Conservation (phyloP, 371 early-diverging fungal species). For the Modicella reniformis region DNA sequence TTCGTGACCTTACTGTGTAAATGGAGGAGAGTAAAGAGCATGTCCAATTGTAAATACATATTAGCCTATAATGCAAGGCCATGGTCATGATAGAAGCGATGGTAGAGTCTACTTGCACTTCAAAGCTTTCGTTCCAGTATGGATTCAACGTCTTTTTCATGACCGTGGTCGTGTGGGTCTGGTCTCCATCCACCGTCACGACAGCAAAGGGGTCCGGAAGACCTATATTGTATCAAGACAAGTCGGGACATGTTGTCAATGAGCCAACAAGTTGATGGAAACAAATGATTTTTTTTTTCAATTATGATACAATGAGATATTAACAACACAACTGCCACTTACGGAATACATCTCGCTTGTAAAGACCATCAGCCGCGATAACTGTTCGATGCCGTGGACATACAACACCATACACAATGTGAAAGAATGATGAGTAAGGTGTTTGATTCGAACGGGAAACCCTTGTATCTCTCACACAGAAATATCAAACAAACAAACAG, state of each 20-base stretch:
- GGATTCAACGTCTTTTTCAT: slow-evolving; percentile 83
- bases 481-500: too few relatives aligned
- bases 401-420: too few relatives aligned
- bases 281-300: too few relatives aligned
- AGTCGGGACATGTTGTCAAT: background rate
- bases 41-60: too few relatives aligned
- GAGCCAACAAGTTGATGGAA: background rate
- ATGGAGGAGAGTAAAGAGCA: background rate
- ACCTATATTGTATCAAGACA: slow-evolving; percentile 40
- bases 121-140: slow-evolving; percentile 84
- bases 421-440: too few relatives aligned
- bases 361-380: slow-evolving; percentile 91
- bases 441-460: too few relatives aligned
- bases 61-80: too few relatives aligned
- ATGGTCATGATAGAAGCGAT: too few relatives aligned
- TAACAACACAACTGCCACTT: slow-evolving; percentile 56
- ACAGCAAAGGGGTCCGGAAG: slow-evolving; percentile 89
- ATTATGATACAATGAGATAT: too few relatives aligned
- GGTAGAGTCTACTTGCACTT: slow-evolving; percentile 59
- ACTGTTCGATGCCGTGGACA: too few relatives aligned
- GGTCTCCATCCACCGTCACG: slow-evolving; percentile 87
- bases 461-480: too few relatives aligned
- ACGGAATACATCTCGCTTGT: slow-evolving; percentile 92
- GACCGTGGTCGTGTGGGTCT: slow-evolving; percentile 82
- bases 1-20: slow-evolving; percentile 71